Evolutionary conservation across 2,329 filamentous ascomycete genomes (phyloP).

Genomic region (Rhinocladiella similis): DNA sequence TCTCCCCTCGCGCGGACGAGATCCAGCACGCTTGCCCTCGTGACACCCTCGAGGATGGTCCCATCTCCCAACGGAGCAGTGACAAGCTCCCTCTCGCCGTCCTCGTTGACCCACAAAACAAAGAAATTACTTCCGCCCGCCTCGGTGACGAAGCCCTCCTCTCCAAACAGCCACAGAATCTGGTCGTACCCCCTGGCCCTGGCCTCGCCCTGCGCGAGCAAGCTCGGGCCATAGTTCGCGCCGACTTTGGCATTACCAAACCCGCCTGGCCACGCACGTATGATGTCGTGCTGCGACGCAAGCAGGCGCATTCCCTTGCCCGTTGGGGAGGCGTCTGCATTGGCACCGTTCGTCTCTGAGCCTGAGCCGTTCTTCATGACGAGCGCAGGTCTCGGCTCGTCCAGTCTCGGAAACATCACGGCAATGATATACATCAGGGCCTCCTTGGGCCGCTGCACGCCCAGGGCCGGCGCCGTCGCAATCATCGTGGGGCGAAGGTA

Average conservation of each 20-base stretch:
- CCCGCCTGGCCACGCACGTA: constrained; percentile 89
- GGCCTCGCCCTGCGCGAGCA: constrained; percentile 77
- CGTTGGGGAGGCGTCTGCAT: too few relatives aligned
- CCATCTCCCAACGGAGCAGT: constrained; percentile 81
- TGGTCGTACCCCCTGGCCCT: constrained; percentile 75
- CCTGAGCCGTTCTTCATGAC: too few relatives aligned
- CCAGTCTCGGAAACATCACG: constrained; percentile 42
- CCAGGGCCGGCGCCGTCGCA: constrained; percentile 75
- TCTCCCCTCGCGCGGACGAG: constrained; percentile 63
- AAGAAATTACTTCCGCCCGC: constrained; percentile 94
- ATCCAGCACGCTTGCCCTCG: constrained; percentile 76
- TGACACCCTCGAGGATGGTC: constrained; percentile 85
- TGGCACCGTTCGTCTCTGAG: neutral
- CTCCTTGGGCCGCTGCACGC: constrained; percentile 75
- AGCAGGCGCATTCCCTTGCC: constrained; percentile 44
- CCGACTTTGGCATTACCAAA: constrained; percentile 92
- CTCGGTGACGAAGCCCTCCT: constrained; percentile 78
- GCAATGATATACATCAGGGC: constrained; percentile 72
- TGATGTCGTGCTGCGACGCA: constrained; percentile 76
- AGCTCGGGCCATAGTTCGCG: constrained; percentile 85
- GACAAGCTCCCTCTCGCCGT: constrained; percentile 66
- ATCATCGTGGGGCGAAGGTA: constrained; percentile 89
- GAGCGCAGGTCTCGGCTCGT: constrained; percentile 13
- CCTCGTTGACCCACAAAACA: constrained; percentile 64
- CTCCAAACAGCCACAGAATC: constrained; percentile 89